Evolutionary conservation across 148 eudicot genomes (phyloP).

Genomic region (Dianthus caryophyllus): DNA sequence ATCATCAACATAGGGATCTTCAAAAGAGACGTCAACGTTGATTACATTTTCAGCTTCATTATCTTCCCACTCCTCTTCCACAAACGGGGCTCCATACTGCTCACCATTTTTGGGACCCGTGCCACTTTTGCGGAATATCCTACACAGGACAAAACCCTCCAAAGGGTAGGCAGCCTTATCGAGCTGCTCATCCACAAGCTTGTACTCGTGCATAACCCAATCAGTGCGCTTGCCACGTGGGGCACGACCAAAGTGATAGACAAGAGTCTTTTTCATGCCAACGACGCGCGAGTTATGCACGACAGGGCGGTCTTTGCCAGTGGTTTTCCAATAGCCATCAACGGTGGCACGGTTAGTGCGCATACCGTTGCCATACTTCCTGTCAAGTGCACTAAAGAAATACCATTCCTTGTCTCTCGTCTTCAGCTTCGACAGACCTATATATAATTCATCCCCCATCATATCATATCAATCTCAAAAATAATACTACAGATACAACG

Average conservation of each 20-base stretch:
- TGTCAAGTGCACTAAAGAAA: conserved; percentile 77
- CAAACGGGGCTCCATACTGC: conserved; percentile 85
- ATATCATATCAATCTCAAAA: conserved; percentile 5
- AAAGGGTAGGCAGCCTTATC: conserved; percentile 51
- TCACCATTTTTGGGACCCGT: conserved; percentile 98
- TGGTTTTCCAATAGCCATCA: conserved; percentile 87
- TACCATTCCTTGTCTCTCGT: conserved; percentile 90
- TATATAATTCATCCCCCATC: conserved; percentile 15
- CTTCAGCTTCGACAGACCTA: conserved; percentile 76
- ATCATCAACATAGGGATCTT: conserved; percentile 53
- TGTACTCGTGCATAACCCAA: conserved; percentile 99
- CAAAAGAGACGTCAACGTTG: conserved; percentile 43
- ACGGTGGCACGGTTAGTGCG: conserved; percentile 85
- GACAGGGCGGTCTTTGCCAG: conserved; percentile 70
- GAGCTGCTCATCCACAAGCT: conserved; percentile 58
- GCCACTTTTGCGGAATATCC: conserved; percentile 96
- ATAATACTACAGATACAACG: background rate
- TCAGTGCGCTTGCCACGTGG: conserved; percentile 82
- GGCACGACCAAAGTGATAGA: conserved; percentile 86
- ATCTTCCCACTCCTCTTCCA: conserved; percentile 91
- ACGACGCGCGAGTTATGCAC: conserved; percentile 46
- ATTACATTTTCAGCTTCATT: conserved; percentile 35
- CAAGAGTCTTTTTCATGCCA: conserved; percentile 91
- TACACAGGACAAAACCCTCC: conserved; percentile 84
- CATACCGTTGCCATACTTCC: conserved; percentile 77